Percentiles rank a stretch among this genome's conserved stretches.
Conservation (phyloP, 2,329 filamentous ascomycete genomes). For the Colletotrichum graminicola region DNA sequence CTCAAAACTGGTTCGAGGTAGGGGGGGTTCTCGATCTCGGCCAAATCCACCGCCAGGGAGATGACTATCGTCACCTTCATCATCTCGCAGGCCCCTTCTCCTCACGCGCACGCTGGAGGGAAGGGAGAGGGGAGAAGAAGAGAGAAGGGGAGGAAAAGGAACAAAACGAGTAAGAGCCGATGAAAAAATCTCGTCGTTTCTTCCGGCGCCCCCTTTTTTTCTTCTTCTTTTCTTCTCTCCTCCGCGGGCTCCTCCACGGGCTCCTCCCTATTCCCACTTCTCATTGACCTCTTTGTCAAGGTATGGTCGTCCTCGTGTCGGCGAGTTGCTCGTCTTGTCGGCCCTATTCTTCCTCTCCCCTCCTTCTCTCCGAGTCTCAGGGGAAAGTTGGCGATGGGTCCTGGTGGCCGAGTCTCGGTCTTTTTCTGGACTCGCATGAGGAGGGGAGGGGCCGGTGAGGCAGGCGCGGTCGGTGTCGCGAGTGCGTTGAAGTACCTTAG, state of each 20-base stretch:
- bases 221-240: too few relatives aligned
- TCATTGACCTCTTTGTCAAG: constrained; percentile 12
- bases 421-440: background rate
- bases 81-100: background rate
- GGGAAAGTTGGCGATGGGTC: constrained; percentile 15
- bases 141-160: too few relatives aligned
- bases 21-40: constrained; percentile 7
- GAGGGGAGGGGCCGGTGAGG: constrained; percentile 13
- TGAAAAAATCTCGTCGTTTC: background rate
- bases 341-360: constrained; percentile 4
- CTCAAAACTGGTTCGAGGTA: background rate
- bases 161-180: background rate
- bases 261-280: constrained; percentile 34
- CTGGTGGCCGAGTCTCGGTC: constrained; percentile 37
- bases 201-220: background rate
- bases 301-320: background rate
- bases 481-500: background rate
- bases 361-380: background rate
- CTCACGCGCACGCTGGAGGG: background rate
- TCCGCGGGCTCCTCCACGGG: background rate
- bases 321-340: background rate
- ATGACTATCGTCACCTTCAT: constrained; percentile 20
- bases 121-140: background rate
- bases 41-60: background rate
- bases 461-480: background rate